Evolutionary conservation across 371 early-diverging fungal species (phyloP).

Genomic region (Blakeslea trispora): DNA sequence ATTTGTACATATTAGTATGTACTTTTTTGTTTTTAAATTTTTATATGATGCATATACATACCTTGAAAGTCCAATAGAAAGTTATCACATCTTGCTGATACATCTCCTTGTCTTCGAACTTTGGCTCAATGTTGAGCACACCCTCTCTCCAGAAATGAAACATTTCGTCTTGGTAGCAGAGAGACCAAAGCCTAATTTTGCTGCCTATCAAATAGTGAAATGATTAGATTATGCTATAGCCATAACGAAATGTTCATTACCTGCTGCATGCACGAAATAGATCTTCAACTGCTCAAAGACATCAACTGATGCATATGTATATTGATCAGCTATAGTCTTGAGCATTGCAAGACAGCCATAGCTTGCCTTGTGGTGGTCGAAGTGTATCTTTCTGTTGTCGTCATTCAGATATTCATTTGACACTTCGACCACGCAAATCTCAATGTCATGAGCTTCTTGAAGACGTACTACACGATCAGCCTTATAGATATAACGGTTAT

Average conservation of each 20-base stretch:
- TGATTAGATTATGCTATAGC: slow-evolving; percentile 14
- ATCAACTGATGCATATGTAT: slow-evolving; percentile 21
- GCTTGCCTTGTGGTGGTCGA: slow-evolving; percentile 17
- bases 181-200: slow-evolving; percentile 19
- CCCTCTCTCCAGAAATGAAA: slow-evolving; percentile 21
- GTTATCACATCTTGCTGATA: slow-evolving; percentile 20
- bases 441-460: slow-evolving; percentile 15
- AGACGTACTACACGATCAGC: slow-evolving; percentile 15
- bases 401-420: slow-evolving; percentile 13
- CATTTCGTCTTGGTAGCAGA: slow-evolving; percentile 18
- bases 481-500: slow-evolving; percentile 15
- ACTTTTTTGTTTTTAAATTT: slow-evolving; percentile 17
- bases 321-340: slow-evolving; percentile 19
- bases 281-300: slow-evolving; percentile 16
- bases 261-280: slow-evolving; percentile 19
- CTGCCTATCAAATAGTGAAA: slow-evolving; percentile 19
- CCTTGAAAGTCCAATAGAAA: slow-evolving; percentile 19
- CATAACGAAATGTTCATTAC: slow-evolving; percentile 19
- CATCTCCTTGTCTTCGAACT: slow-evolving; percentile 18
- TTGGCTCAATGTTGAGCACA: slow-evolving; percentile 21
- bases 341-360: slow-evolving; percentile 19
- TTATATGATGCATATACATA: slow-evolving; percentile 19
- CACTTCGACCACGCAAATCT: slow-evolving; percentile 18
- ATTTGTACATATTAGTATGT: slow-evolving; percentile 14
- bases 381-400: slow-evolving; percentile 15